Evolutionary conservation across 1,139 yeast species (phyloP), one percentile per base, ranked within the genome.

Genomic region (Geotrichum candidum): DNA sequence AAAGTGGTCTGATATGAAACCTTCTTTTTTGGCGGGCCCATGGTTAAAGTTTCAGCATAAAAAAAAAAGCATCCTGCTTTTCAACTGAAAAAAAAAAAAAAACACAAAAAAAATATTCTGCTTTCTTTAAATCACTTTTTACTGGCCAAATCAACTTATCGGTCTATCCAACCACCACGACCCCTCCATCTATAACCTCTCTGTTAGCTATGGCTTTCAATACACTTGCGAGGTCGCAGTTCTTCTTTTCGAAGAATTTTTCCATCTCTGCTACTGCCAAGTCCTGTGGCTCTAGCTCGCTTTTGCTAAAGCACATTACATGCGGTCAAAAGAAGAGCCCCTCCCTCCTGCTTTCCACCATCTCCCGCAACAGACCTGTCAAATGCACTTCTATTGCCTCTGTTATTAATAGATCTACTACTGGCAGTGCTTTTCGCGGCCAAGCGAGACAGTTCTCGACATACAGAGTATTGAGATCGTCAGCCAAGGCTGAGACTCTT

Each of bases 201-300:
- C 22, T 38, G 15, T 38, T 22, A 27, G 48, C n/a, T 22, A 63
- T 63, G 64, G 53, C 56, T 66, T 50, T 62, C 67, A 51, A 67
- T 15, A 53, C 57, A 15, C 60, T 76, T 50, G 72, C 76, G 11
- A 72, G 71, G 64, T 74, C 78, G 25, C 76, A 74, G 73, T 74
- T 75, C 67, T 71, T 71, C 68, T 71, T 71, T 58, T 64, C 68
- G 62, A 66, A 67, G 60, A 71, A 71, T 62, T 57, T 64, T 60
- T 67, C 72, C 22, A 68, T 71, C 33, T 65, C 70, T 1, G 62
- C 70, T n/a, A 66, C 68, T 2, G 70, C 72, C 3, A 63, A 61
- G 54, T 67, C 71, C n/a, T 70, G 73, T 60, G 71, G 73, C 7
- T 68, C 73, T 25, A 62, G 60, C 4, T 18, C 41, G 60, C 50